Conservation (phyloP, 768 basidiomycete genomes). For the Suillus spraguei region DNA sequence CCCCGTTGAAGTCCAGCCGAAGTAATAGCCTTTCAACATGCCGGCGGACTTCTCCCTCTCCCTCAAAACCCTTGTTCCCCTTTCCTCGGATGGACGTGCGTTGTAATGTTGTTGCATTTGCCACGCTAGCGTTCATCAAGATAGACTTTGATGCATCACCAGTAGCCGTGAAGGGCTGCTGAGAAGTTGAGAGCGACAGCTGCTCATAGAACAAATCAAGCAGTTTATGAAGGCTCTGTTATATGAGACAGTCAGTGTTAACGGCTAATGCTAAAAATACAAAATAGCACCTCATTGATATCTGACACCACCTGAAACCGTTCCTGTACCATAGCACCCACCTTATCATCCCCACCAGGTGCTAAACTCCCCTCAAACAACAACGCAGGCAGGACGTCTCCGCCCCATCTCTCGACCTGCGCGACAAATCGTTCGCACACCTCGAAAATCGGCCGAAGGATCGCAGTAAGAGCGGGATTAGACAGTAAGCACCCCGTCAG, state of each 20-base stretch:
- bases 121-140: conserved; percentile 56
- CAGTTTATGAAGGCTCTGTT: conserved; percentile 65
- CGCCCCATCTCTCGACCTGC: conserved; percentile 90
- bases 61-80: conserved; percentile 53
- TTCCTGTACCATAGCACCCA: conserved; percentile 75
- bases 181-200: conserved; percentile 73
- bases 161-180: conserved; percentile 64
- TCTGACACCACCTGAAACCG: conserved; percentile 69
- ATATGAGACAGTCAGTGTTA: conserved; percentile 3
- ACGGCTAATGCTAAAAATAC: neutral
- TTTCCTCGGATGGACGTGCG: conserved; percentile 55
- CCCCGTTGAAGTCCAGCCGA: conserved; percentile 84
- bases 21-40: conserved; percentile 84
- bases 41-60: conserved; percentile 69
- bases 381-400: conserved; percentile 83
- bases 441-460: conserved; percentile 74
- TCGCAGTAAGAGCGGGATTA: conserved; percentile 59
- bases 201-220: conserved; percentile 82
- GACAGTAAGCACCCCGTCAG: conserved; percentile 79
- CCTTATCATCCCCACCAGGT: conserved; percentile 51
- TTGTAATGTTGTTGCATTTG: conserved; percentile 47
- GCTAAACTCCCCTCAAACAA: conserved; percentile 79
- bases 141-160: conserved; percentile 74
- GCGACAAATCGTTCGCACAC: conserved; percentile 87
- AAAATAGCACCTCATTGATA: conserved; percentile 65